Evolutionary conservation across 176 grass and related monocot genomes (phyloP), one percentile per base, ranked within the genome.

Genomic region (Saccharum spontaneum): DNA sequence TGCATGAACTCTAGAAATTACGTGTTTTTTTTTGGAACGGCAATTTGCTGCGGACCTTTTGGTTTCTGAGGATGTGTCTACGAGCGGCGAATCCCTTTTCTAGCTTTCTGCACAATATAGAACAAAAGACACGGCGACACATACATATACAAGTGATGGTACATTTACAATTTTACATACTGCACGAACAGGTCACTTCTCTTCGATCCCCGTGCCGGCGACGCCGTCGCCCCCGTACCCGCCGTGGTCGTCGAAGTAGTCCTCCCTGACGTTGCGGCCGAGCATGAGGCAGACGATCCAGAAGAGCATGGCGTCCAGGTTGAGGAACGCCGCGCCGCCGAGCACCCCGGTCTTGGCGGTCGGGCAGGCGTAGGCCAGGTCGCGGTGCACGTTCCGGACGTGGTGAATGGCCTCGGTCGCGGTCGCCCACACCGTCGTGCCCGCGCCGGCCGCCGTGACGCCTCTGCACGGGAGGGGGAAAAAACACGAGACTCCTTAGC

Each of bases 251-350:
- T 65, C 52, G 18, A 88, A 77, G 36, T 91, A 74, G 67, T 97
- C 95, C 18, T 86, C 71, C 83, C 87, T 85, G 33, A 86, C 76
- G 63, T 98, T 98, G 26, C 52, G 7, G 17, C 7, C 43, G 8
- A 98, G 84, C 90, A 98, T 92, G 55, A 84, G 61, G 79, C 70
- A 81, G 6, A 82, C 36, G 10, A 95, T 38, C 95, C 91, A 98
- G 41, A 98, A 92, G 81, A 98, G 71, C 45, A 77, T 45, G 9
- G 87, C 89, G 79, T 95, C 76, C 6, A 98, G 90, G 65, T 88
- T 63, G 26, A 93, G 75, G 79, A 92, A 95, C 36, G 89, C 91
- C 6, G 83, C 67, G 13, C 89, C 91, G 13, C 89, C 87, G 54
- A 95, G 74, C 26, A 98, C 10, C n/a, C 92, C 92, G 0, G 89